Evolutionary conservation across 2,329 filamentous ascomycete species (phyloP).

Genomic region (Colletotrichum sansevieriae): DNA sequence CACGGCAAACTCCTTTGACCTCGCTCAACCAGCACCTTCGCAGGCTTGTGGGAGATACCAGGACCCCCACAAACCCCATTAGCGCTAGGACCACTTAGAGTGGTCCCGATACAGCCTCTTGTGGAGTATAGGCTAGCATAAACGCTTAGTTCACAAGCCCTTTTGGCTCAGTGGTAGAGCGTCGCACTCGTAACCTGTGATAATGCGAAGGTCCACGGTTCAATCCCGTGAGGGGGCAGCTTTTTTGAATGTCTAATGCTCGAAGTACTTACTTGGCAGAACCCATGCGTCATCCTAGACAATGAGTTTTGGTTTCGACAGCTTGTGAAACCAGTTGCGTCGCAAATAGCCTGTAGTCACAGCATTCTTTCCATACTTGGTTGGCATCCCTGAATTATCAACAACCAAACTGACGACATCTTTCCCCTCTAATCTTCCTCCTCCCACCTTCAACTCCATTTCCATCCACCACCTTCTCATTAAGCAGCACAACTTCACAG

Average conservation of each 20-base stretch:
- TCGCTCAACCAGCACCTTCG: background rate
- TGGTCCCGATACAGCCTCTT: no score
- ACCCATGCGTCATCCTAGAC: no score
- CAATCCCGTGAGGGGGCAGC: slow-evolving; percentile 41
- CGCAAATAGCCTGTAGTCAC: no score
- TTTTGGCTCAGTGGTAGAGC: slow-evolving; percentile 42
- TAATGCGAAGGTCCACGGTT: slow-evolving; percentile 42
- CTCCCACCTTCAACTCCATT: slow-evolving; percentile 10
- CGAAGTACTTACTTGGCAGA: no score
- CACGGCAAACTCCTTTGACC: no score
- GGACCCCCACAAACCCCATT: no score
- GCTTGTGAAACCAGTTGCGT: no score
- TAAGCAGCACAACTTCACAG: slow-evolving; percentile 18
- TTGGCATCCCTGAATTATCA: background rate
- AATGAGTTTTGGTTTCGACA: no score
- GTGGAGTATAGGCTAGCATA: no score
- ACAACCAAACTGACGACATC: slow-evolving; percentile 10
- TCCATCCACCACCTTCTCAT: slow-evolving; percentile 1
- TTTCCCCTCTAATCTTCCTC: slow-evolving; percentile 11
- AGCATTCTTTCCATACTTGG: no score
- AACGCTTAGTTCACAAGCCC: background rate
- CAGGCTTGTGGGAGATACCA: background rate
- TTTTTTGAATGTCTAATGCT: background rate
- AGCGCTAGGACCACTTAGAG: no score
- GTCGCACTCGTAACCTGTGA: slow-evolving; percentile 36